Conservation (phyloP, 2,329 filamentous ascomycete genomes). For the Grosmannia serpens region DNA sequence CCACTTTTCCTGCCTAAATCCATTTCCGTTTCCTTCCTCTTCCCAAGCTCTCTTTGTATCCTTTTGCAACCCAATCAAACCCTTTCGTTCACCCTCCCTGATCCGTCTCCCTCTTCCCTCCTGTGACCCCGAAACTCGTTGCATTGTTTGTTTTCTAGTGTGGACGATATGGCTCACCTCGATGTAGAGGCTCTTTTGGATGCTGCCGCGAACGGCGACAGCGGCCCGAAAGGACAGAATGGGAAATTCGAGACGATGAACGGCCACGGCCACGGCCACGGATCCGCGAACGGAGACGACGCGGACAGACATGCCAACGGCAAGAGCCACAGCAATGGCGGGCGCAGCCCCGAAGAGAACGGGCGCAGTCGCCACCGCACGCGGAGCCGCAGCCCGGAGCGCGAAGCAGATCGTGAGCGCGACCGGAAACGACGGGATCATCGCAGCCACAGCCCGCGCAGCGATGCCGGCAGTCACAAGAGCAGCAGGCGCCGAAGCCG, state of each 20-base stretch:
- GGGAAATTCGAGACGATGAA: slow-evolving; percentile 28
- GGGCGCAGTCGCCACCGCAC: neutral
- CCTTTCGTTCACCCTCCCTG: neutral
- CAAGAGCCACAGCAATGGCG: neutral
- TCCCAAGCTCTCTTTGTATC: neutral
- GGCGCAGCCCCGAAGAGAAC: slow-evolving; percentile 6
- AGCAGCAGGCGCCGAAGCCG: slow-evolving; percentile 71
- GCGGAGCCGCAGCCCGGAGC: slow-evolving; percentile 7
- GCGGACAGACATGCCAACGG: neutral
- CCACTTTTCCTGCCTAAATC: neutral
- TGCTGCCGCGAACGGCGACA: slow-evolving; percentile 54
- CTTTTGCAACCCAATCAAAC: neutral
- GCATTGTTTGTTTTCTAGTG: neutral
- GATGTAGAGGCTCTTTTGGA: slow-evolving; percentile 90
- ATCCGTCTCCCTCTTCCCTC: neutral
- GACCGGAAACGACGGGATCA: slow-evolving; percentile 35
- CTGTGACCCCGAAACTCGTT: neutral
- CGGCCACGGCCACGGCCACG: neutral
- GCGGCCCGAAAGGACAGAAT: slow-evolving; percentile 18
- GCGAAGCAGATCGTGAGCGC: slow-evolving; percentile 23
- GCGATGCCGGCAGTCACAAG: slow-evolving; percentile 57
- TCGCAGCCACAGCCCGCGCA: slow-evolving; percentile 41
- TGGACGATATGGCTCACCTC: slow-evolving; percentile 46
- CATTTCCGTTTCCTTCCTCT: neutral
- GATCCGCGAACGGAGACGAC: slow-evolving; percentile 9